Conservation (phyloP, 495 filamentous ascomycete species). For the Glonium stellatum region DNA sequence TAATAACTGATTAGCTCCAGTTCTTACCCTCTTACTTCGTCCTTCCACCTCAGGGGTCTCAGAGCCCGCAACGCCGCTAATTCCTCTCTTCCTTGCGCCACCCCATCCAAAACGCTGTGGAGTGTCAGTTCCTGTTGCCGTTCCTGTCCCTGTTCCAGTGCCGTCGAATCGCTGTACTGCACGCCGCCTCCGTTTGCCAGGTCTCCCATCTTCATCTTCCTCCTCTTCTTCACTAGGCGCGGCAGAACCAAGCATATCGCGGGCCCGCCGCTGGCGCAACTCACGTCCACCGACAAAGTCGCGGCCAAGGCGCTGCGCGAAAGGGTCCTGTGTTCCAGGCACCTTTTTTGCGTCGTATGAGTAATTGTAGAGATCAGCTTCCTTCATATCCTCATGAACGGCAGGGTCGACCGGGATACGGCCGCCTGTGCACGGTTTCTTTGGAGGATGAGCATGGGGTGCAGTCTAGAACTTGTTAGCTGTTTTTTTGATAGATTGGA, state of each 20-base stretch:
- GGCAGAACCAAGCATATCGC: slow-evolving; percentile 23
- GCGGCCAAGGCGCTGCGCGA: slow-evolving; percentile 29
- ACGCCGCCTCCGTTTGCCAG: slow-evolving; percentile 15
- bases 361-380: slow-evolving; percentile 40
- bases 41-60: slow-evolving; percentile 26
- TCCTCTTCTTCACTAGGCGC: slow-evolving; percentile 28
- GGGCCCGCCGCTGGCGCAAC: slow-evolving; percentile 32
- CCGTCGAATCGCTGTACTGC: slow-evolving; percentile 22
- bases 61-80: slow-evolving; percentile 15
- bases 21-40: slow-evolving; percentile 15
- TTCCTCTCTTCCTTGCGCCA: slow-evolving; percentile 24
- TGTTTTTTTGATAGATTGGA: not conserved
- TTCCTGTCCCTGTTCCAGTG: slow-evolving; percentile 16
- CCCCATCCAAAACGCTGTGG: slow-evolving; percentile 21
- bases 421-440: slow-evolving; percentile 37
- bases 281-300: slow-evolving; percentile 33
- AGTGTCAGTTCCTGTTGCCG: slow-evolving; percentile 11
- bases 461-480: slow-evolving; percentile 27
- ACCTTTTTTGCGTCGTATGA: slow-evolving; percentile 33
- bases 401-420: slow-evolving; percentile 26
- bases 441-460: slow-evolving; percentile 36
- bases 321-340: slow-evolving; percentile 35
- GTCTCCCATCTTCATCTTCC: slow-evolving; percentile 17
- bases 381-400: slow-evolving; percentile 36
- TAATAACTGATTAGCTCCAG: slow-evolving; percentile 12